A percentile compares a stretch with the other conserved stretches of the same genome.
Conservation (phyloP, 768 basidiomycete genomes). For the Chlorophyllum brunneum region DNA sequence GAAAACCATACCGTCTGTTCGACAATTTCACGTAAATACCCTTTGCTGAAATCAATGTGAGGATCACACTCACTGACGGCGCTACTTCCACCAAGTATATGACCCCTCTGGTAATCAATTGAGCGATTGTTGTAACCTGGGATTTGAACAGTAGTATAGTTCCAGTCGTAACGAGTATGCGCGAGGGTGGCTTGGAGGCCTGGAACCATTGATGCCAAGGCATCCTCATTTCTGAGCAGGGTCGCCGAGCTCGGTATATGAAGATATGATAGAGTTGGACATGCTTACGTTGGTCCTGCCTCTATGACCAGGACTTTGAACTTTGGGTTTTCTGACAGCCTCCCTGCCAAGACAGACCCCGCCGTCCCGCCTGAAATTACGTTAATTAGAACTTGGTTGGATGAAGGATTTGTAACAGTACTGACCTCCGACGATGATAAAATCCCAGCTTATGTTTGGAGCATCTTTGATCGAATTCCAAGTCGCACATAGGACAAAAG, state of each 20-base stretch:
- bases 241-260: too few species aligned
- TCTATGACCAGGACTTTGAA: slow-evolving; percentile 27
- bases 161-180: slow-evolving; percentile 26
- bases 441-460: slow-evolving; percentile 13
- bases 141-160: slow-evolving; percentile 26
- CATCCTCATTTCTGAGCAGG: slow-evolving; percentile 18
- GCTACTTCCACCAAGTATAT: slow-evolving; percentile 30
- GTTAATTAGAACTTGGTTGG: neutral
- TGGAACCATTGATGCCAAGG: slow-evolving; percentile 17
- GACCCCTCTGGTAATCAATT: slow-evolving; percentile 25
- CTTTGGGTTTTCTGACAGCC: slow-evolving; percentile 24
- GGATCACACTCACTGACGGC: slow-evolving; percentile 27
- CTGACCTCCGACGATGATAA: slow-evolving; percentile 21
- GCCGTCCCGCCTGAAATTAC: slow-evolving; percentile 21
- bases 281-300: slow-evolving; percentile 26
- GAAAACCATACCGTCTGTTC: slow-evolving; percentile 28
- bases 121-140: slow-evolving; percentile 21
- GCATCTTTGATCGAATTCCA: slow-evolving; percentile 1
- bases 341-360: slow-evolving; percentile 26
- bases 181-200: slow-evolving; percentile 7
- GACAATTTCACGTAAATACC: too few species aligned
- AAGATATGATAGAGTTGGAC: neutral
- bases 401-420: neutral
- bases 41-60: neutral
- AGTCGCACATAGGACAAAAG: neutral